phyloP scores from a whole-genome alignment of 2,329 filamentous ascomycete species.

The Epichloe sp. region DNA sequence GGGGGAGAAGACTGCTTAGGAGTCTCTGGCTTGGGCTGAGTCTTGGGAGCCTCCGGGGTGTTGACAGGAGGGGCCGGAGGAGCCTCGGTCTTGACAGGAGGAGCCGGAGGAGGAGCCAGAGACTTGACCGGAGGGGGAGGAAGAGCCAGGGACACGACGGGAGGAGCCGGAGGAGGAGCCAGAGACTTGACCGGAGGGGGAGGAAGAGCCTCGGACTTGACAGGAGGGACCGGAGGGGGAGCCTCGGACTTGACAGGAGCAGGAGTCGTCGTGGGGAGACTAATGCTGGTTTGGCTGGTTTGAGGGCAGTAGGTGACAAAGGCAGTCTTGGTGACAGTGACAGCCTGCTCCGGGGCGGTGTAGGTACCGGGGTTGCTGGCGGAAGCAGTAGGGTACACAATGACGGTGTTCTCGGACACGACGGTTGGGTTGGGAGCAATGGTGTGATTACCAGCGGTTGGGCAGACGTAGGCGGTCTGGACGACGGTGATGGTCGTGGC shows the following conservation, averaged over 20 bases:
- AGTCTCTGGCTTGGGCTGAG: conserved; percentile 7
- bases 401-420: conserved; percentile 37
- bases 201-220: conserved; percentile 6
- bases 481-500: conserved; percentile 31
- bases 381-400: conserved; percentile 23
- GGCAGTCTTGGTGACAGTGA: conserved; percentile 56
- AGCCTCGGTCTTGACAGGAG: neutral
- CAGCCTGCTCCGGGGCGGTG: conserved; percentile 53
- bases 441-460: conserved; percentile 61
- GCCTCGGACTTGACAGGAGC: conserved; percentile 13
- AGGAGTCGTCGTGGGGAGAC: conserved; percentile 20
- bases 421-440: conserved; percentile 55
- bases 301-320: conserved; percentile 31
- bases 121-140: neutral
- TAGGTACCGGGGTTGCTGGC: conserved; percentile 59
- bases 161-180: neutral
- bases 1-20: conserved; percentile 6
- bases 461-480: conserved; percentile 62
- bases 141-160: neutral
- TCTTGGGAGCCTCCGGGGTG: conserved; percentile 5
- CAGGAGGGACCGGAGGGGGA: neutral
- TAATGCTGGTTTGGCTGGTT: conserved; percentile 22
- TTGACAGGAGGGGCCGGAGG: neutral
- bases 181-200: too few relatives aligned
- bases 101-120: neutral